Evolutionary conservation across 2,329 filamentous ascomycete genomes (phyloP).

Genomic region (Teratosphaeria destructans): DNA sequence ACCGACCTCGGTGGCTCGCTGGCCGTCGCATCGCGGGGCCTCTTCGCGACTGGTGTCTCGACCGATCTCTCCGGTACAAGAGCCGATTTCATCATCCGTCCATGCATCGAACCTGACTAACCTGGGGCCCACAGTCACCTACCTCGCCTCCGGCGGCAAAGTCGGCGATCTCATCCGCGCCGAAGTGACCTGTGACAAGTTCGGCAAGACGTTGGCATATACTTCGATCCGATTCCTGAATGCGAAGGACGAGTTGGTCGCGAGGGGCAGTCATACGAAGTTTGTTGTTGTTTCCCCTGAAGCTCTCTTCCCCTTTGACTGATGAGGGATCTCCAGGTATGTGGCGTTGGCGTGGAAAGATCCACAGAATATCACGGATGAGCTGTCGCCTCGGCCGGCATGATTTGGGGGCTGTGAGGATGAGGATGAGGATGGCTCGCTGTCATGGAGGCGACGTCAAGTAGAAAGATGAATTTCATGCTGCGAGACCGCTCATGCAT

Average conservation of each 20-base stretch:
- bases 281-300: slow-evolving; percentile 20
- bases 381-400: slow-evolving; percentile 36
- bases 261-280: slow-evolving; percentile 59
- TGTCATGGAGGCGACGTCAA: too few species aligned
- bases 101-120: neutral
- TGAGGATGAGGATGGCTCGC: too few species aligned
- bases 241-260: slow-evolving; percentile 48
- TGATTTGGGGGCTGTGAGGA: neutral
- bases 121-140: slow-evolving; percentile 41
- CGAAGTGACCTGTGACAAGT: slow-evolving; percentile 55
- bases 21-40: slow-evolving; percentile 53
- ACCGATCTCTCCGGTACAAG: slow-evolving; percentile 51
- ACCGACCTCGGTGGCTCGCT: slow-evolving; percentile 57
- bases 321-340: slow-evolving; percentile 31
- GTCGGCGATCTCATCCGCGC: slow-evolving; percentile 41
- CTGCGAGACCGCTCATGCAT: too few species aligned
- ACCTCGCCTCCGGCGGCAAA: slow-evolving; percentile 52
- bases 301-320: neutral
- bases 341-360: slow-evolving; percentile 53
- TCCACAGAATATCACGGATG: slow-evolving; percentile 49
- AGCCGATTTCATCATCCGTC: neutral
- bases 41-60: slow-evolving; percentile 57
- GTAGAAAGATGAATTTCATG: too few species aligned
- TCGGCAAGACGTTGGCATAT: slow-evolving; percentile 56
- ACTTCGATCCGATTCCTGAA: slow-evolving; percentile 54